Evolutionary conservation across 495 filamentous ascomycete genomes (phyloP).

Genomic region (Friedmanniomyces simplex): DNA sequence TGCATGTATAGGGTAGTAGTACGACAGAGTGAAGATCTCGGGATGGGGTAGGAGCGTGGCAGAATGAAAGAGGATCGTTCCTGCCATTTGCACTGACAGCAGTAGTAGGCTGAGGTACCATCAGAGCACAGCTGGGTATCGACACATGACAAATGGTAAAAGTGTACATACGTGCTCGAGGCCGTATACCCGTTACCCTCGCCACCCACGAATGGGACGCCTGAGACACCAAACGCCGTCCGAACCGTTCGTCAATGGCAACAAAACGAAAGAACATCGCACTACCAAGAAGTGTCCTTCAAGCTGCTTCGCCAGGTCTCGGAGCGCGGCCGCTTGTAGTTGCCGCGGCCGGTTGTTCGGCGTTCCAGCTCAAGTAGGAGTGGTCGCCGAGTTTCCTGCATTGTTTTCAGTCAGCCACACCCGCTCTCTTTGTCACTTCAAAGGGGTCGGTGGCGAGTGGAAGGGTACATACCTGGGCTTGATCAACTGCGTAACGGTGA

Average conservation of each 20-base stretch:
- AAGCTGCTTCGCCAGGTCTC: conserved; percentile 28
- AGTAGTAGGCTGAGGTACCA: not conserved
- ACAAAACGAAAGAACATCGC: not conserved
- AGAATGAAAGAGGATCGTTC: not conserved
- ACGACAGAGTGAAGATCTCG: no score
- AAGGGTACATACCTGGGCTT: conserved; percentile 59
- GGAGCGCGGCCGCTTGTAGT: conserved; percentile 41
- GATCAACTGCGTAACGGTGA: conserved; percentile 80
- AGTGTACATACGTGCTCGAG: not conserved
- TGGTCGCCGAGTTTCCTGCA: conserved; percentile 90
- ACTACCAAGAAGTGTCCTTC: no score
- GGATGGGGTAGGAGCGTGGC: not conserved
- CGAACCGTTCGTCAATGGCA: conserved; percentile 2
- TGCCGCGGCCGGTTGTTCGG: conserved; percentile 57
- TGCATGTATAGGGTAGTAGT: no score
- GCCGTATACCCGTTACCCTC: not conserved
- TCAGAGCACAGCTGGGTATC: not conserved
- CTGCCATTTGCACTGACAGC: no score
- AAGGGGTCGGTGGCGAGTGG: not conserved
- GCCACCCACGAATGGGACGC: not conserved
- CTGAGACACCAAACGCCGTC: conserved; percentile 3
- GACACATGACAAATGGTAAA: not conserved
- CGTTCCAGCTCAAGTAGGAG: conserved; percentile 96
- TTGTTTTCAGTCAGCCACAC: conserved; percentile 18
- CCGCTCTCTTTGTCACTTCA: conserved; percentile 7